Evolutionary conservation across 2,329 filamentous ascomycete genomes (phyloP).

Genomic region (Fusarium subtropicale): DNA sequence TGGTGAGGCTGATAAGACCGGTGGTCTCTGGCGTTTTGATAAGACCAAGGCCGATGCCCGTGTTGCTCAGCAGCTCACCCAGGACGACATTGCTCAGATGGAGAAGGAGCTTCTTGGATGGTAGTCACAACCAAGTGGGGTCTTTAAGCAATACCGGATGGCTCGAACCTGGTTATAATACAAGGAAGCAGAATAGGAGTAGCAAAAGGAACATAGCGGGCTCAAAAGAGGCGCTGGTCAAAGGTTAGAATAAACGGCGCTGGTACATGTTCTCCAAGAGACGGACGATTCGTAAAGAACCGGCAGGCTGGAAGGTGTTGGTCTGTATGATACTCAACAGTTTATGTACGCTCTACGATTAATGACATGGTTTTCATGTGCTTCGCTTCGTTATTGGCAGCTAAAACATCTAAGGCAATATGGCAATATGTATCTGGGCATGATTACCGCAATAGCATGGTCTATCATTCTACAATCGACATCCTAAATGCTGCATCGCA

Average conservation of each 20-base stretch:
- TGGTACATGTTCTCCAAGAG: constrained; percentile 24
- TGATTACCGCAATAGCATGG: neutral
- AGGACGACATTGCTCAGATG: constrained; percentile 56
- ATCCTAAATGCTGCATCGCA: neutral
- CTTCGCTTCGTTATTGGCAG: neutral
- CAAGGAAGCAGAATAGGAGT: neutral
- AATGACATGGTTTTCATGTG: constrained; percentile 34
- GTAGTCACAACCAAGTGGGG: constrained; percentile 41
- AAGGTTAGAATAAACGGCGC: constrained; percentile 35
- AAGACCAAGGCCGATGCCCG: constrained; percentile 57
- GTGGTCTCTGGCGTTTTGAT: constrained; percentile 70
- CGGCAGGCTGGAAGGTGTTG: constrained; percentile 10
- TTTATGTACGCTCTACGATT: constrained; percentile 37
- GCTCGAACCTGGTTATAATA: constrained; percentile 22
- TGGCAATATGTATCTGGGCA: neutral
- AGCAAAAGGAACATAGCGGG: neutral
- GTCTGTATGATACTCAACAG: constrained; percentile 38
- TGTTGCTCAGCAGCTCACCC: constrained; percentile 53
- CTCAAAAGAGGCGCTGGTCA: constrained; percentile 27
- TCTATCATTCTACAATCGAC: neutral
- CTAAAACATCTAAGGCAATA: neutral
- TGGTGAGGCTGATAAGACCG: constrained; percentile 70
- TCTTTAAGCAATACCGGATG: constrained; percentile 1
- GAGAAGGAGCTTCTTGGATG: constrained; percentile 59
- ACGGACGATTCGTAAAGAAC: constrained; percentile 14